These are phyloP conservation scores for Penicillium waksmanii DNA, from an alignment of 495 filamentous ascomycete species.

Conservation along the genomic window DNA sequence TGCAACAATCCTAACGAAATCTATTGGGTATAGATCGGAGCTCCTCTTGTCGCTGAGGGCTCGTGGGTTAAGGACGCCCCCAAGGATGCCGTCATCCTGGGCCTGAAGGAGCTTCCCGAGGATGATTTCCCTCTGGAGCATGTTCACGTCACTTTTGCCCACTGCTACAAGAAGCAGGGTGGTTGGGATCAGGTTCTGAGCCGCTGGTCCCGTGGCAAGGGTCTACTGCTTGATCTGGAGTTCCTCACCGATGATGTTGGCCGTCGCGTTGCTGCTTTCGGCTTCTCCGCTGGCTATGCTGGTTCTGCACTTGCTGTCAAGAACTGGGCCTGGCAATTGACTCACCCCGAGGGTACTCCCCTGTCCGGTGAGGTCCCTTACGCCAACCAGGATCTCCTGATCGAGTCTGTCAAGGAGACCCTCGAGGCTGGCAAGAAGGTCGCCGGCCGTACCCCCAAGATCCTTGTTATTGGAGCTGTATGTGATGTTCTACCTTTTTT, in stretches of 20 bases:
- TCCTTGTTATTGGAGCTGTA: constrained; percentile 64
- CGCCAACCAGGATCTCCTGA: constrained; percentile 73
- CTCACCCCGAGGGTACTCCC: constrained; percentile 62
- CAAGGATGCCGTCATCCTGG: constrained; percentile 79
- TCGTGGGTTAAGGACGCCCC: constrained; percentile 78
- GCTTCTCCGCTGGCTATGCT: constrained; percentile 81
- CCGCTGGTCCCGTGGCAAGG: constrained; percentile 80
- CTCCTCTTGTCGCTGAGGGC: constrained; percentile 76
- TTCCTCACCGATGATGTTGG: constrained; percentile 81
- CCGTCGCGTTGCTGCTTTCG: constrained; percentile 78
- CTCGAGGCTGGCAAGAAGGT: constrained; percentile 61
- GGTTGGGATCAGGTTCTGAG: constrained; percentile 83
- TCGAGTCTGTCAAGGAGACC: constrained; percentile 71
- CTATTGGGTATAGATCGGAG: constrained; percentile 55
- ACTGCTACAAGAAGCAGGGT: constrained; percentile 84
- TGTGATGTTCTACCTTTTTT: constrained; percentile 14
- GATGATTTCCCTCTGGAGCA: constrained; percentile 87
- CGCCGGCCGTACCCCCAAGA: constrained; percentile 52
- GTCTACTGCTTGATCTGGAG: constrained; percentile 86
- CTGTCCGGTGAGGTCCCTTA: constrained; percentile 74
- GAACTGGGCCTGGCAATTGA: constrained; percentile 88
- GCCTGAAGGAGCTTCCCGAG: constrained; percentile 92
- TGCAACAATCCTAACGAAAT: constrained; percentile 8
- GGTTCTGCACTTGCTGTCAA: constrained; percentile 80
- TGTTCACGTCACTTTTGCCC: constrained; percentile 82